Conservation (phyloP, 768 basidiomycete genomes). For the Russula brevipes region DNA sequence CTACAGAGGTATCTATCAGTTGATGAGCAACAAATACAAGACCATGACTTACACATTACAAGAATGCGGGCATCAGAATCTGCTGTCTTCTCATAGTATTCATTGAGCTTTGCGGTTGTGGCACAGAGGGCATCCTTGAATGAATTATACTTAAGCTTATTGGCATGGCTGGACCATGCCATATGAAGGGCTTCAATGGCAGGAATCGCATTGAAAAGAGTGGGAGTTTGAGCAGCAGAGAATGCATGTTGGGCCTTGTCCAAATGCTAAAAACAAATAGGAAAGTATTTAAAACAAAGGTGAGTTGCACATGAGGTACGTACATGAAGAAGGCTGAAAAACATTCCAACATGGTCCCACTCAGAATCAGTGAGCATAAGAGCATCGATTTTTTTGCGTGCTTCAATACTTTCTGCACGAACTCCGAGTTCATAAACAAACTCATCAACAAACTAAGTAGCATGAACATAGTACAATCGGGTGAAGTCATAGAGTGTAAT, state of each 20-base stretch:
- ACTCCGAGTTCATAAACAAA: neutral
- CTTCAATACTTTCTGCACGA: neutral
- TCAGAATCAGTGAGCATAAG: neutral
- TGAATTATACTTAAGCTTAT: neutral
- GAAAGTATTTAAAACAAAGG: neutral
- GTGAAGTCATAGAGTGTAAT: too few relatives aligned
- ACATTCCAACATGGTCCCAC: neutral
- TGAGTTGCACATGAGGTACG: neutral
- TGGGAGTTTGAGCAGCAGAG: neutral
- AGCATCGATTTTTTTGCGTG: neutral
- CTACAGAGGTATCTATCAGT: too few relatives aligned
- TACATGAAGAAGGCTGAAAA: neutral
- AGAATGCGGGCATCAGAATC: neutral
- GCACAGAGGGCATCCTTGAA: neutral
- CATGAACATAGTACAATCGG: too few relatives aligned
- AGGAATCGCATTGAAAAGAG: neutral
- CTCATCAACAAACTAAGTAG: neutral
- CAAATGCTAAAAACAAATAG: neutral
- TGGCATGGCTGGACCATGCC: neutral
- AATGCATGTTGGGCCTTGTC: neutral
- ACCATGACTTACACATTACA: too few relatives aligned
- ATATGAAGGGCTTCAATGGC: neutral
- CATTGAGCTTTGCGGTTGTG: neutral
- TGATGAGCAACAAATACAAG: too few relatives aligned
- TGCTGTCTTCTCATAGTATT: neutral